A percentile compares a stretch with the other conserved stretches of the same genome.
Evolutionary conservation across 192 early-diverging fungal species (phyloP).

Genomic region (Coemansia sp.): DNA sequence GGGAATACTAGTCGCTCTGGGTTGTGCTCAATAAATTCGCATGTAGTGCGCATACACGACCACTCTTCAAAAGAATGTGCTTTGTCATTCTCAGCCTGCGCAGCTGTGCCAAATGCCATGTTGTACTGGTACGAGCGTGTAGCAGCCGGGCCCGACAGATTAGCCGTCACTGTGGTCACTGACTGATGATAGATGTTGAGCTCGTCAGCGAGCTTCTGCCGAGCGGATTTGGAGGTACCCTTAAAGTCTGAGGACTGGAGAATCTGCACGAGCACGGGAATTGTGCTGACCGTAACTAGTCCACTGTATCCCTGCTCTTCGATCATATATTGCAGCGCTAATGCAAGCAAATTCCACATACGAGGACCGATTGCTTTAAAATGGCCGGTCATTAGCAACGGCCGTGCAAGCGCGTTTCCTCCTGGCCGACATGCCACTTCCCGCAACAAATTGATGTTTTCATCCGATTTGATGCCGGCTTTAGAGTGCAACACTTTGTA

Average conservation of each 20-base stretch:
- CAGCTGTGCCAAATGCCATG: neutral
- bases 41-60: neutral
- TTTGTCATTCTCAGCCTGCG: neutral
- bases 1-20: neutral
- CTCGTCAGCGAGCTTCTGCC: too few relatives aligned
- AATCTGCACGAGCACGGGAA: too few relatives aligned
- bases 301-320: too few relatives aligned
- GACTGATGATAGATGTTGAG: neutral
- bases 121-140: neutral
- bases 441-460: too few relatives aligned
- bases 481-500: neutral
- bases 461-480: too few relatives aligned
- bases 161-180: neutral
- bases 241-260: too few relatives aligned
- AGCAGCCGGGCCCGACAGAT: neutral
- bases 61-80: neutral
- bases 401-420: too few relatives aligned
- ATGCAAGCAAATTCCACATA: neutral
- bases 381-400: neutral
- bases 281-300: too few relatives aligned
- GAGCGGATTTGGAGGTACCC: too few relatives aligned
- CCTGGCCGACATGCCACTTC: too few relatives aligned
- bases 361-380: too few relatives aligned
- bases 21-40: neutral
- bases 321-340: neutral